Evolutionary conservation across 2,329 filamentous ascomycete genomes (phyloP).

Genomic region (Penicillium paneum): DNA sequence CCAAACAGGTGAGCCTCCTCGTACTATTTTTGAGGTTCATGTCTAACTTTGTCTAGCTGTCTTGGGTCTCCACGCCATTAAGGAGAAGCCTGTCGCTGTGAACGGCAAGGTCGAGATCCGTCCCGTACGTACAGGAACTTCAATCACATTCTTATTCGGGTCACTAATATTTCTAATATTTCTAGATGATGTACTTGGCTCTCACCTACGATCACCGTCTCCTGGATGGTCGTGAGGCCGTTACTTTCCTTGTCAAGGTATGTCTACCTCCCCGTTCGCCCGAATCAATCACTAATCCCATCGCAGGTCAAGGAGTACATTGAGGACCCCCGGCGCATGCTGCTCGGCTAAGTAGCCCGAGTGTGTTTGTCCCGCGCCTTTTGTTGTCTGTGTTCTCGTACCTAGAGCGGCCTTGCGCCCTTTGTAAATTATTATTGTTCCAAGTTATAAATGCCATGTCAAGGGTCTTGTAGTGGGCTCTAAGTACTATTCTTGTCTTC

Average conservation of each 20-base stretch:
- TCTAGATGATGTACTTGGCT: slow-evolving; percentile 93
- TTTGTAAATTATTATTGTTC: slow-evolving; percentile 31
- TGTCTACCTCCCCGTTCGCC: slow-evolving; percentile 7
- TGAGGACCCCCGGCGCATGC: slow-evolving; percentile 90
- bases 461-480: slow-evolving; percentile 6
- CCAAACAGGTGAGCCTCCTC: slow-evolving; percentile 62
- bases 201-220: slow-evolving; percentile 97
- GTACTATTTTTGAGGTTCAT: not conserved
- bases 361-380: not conserved
- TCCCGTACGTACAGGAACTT: slow-evolving; percentile 53
- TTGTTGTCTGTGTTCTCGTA: slow-evolving; percentile 14
- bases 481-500: not conserved
- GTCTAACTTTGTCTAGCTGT: slow-evolving; percentile 53
- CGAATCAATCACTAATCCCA: slow-evolving; percentile 12
- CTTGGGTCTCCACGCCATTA: slow-evolving; percentile 91
- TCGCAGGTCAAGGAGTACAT: slow-evolving; percentile 82
- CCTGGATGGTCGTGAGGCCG: slow-evolving; percentile 89
- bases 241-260: slow-evolving; percentile 88
- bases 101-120: slow-evolving; percentile 94
- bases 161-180: slow-evolving; percentile 1
- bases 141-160: not conserved
- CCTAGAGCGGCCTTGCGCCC: slow-evolving; percentile 17
- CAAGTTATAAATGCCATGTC: slow-evolving; percentile 22
- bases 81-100: slow-evolving; percentile 83
- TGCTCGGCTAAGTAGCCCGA: slow-evolving; percentile 52